Evolutionary conservation across 129 eudicot species (phyloP).

Genomic region (Dittrichia graveolens): DNA sequence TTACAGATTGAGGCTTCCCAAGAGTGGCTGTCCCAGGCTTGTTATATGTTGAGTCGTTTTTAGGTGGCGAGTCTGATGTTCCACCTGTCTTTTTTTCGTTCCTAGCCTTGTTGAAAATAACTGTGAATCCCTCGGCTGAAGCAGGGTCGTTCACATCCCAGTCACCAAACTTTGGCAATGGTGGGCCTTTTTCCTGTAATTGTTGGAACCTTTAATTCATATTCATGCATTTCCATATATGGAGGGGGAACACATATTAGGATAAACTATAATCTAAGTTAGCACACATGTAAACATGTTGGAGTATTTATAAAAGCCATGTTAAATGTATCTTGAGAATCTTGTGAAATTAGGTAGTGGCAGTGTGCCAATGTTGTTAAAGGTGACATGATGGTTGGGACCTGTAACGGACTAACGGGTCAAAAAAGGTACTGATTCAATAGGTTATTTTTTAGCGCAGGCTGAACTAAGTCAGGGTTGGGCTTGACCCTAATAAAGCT

Average conservation of each 20-base stretch:
- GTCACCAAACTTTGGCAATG: conserved; percentile 89
- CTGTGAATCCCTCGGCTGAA: conserved; percentile 86
- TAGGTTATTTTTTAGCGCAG: background rate
- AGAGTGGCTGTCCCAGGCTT: conserved; percentile 55
- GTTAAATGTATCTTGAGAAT: background rate
- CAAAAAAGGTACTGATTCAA: background rate
- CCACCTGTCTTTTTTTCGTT: conserved; percentile 78
- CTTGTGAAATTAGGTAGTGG: background rate
- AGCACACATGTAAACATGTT: conserved; percentile 23
- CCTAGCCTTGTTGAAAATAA: conserved; percentile 79
- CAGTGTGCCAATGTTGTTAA: background rate
- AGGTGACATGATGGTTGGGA: background rate
- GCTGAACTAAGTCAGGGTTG: background rate
- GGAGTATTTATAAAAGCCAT: background rate
- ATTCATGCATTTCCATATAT: conserved; percentile 9
- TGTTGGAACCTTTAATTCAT: background rate
- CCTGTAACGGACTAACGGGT: background rate
- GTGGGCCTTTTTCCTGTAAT: conserved; percentile 73
- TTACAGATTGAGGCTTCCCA: conserved; percentile 80
- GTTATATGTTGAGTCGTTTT: conserved; percentile 48
- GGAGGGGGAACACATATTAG: background rate
- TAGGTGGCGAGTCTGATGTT: conserved; percentile 68
- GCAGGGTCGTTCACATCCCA: conserved; percentile 94
- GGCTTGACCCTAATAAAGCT: background rate
- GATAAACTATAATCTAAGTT: conserved; percentile 3